These are phyloP conservation scores for Schizosaccharomyces versatilis DNA, from an alignment of 1,139 yeast species.

Conservation along the genomic window DNA sequence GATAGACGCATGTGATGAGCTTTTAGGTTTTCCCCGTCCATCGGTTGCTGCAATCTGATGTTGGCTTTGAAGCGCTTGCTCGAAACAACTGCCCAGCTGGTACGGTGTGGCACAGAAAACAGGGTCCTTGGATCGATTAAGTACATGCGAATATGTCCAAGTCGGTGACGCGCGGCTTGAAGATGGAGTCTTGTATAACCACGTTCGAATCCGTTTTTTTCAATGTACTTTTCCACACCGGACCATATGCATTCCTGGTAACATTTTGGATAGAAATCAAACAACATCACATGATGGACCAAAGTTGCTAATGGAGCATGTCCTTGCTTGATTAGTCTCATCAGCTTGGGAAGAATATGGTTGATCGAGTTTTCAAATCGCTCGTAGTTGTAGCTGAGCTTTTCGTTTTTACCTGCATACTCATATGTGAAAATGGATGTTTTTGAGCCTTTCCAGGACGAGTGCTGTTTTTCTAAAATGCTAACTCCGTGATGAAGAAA, in stretches of 20 bases:
- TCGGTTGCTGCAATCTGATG: background rate
- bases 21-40: background rate
- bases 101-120: background rate
- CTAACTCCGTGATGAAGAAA: too few relatives aligned
- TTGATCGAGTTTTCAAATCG: too few relatives aligned
- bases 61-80: background rate
- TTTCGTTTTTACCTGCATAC: too few relatives aligned
- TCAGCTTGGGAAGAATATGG: too few relatives aligned
- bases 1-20: background rate
- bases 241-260: background rate
- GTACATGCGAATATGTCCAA: constrained; percentile 1
- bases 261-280: background rate
- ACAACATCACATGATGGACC: background rate
- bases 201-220: background rate
- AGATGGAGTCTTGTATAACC: background rate
- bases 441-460: too few relatives aligned
- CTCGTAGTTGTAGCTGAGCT: too few relatives aligned
- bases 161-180: background rate
- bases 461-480: too few relatives aligned
- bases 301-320: background rate
- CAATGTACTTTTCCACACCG: background rate
- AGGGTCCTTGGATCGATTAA: background rate
- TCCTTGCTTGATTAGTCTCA: background rate
- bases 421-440: too few relatives aligned
- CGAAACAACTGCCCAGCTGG: background rate